Base-by-base conservation (phyloP, 108 stramenopile genomes). In the Nitzschia sp. region DNA sequence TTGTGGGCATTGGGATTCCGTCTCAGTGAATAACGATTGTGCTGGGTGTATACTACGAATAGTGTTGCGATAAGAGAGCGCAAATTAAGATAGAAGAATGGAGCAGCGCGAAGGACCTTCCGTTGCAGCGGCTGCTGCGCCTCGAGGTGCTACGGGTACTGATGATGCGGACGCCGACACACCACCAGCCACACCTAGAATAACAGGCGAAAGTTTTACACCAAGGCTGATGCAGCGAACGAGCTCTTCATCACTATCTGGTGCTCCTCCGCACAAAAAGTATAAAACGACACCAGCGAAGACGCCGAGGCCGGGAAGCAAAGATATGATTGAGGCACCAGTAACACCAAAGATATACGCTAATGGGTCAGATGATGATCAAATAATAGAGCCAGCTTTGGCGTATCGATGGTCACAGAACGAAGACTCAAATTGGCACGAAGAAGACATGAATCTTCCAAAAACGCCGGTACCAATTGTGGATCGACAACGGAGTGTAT, bases 361-460 rank as follows among this genome's bases (percentile, higher is more conserved):
- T 11, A 41, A 41, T 50, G 19, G 17, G 48, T 8, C 3, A 25
- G 4, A 25, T 28, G 27, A 30, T 30, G 31, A 29, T 15, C 28
- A 29, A 56, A 31, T 32, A n/a, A n/a, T n/a, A n/a, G n/a, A n/a
- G n/a, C n/a, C n/a, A n/a, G n/a, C n/a, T n/a, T n/a, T n/a, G n/a
- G n/a, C n/a, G 31, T 56, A 56, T 31, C 23, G 55, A 29, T 28
- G 30, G 21, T 56, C 55, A 2, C 30, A 21, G 21, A 41, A 25
- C 23, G 60, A 61, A 44, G 36, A 44, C 4, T 15, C 2, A 0
- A 25, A 27, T 41, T 41, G 23, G n/a, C 45, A 61, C 38, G 60
- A 61, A 22, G 38, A 61, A 13, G 60, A 61, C 2, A n/a, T 61
- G 41, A 61, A 61, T 15, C 31, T 61, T n/a, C 60, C 60, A 61